These are phyloP conservation scores for Pseudoscleropodium purum DNA, from an alignment of 225 moss, liverwort and hornwort genomes.

Conservation along the genomic window DNA sequence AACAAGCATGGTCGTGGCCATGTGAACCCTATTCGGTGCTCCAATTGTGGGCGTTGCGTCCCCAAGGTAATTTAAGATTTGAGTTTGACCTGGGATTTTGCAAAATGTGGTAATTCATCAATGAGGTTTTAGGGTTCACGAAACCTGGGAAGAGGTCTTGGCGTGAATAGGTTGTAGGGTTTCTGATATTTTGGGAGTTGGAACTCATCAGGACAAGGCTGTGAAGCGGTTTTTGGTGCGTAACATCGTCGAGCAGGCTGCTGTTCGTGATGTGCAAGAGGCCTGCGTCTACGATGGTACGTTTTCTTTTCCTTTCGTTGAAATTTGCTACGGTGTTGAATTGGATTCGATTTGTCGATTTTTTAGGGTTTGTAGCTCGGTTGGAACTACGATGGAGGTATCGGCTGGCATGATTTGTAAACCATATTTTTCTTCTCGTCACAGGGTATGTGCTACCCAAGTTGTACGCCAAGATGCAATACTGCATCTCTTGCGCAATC, in stretches of 20 bases:
- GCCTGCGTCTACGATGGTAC: constrained; percentile 87
- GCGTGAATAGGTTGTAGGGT: background rate
- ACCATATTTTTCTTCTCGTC: background rate
- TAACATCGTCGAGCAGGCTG: constrained; percentile 93
- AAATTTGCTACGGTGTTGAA: background rate
- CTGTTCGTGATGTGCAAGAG: constrained; percentile 93
- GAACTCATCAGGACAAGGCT: constrained; percentile 63
- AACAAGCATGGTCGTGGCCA: constrained; percentile 99
- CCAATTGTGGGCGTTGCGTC: constrained; percentile 87
- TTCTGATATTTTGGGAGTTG: background rate
- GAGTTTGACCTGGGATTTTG: background rate
- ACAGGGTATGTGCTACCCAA: constrained; percentile 81
- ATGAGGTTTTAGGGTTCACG: background rate
- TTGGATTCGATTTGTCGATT: background rate
- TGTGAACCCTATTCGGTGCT: constrained; percentile 94
- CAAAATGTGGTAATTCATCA: background rate
- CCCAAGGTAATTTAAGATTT: constrained; percentile 49
- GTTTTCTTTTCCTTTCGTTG: background rate
- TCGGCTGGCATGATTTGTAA: background rate
- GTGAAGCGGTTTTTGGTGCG: constrained; percentile 90
- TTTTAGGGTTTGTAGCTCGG: background rate
- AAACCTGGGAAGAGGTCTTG: background rate
- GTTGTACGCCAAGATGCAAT: constrained; percentile 91
- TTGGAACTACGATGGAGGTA: too few relatives aligned
- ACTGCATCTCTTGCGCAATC: constrained; percentile 86